Percentiles rank a stretch among this genome's conserved stretches.
Evolutionary conservation across 306 rosid species (phyloP).

Genomic region (Cucumis hystrix): DNA sequence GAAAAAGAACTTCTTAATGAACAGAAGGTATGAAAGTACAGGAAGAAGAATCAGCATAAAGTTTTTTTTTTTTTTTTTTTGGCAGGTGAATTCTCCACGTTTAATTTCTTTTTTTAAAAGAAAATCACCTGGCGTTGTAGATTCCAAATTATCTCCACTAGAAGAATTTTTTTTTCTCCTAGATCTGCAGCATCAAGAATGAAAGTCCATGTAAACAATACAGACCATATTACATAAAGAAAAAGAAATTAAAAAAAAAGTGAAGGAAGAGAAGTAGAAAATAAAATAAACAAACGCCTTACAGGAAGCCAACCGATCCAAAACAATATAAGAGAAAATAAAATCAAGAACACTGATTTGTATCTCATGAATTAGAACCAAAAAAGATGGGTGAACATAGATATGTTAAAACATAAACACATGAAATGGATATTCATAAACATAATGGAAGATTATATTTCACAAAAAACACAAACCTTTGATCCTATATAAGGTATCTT

Average conservation of each 20-base stretch:
- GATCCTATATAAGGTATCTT: background rate
- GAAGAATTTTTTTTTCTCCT: constrained; percentile 86
- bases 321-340: background rate
- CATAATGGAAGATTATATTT: background rate
- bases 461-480: background rate
- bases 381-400: background rate
- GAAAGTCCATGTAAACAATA: constrained; percentile 15
- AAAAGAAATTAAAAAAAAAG: background rate
- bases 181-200: constrained; percentile 47
- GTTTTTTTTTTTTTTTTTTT: background rate
- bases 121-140: constrained; percentile 53
- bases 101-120: background rate
- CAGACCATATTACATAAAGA: background rate
- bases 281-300: background rate
- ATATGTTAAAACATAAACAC: background rate
- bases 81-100: background rate
- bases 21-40: background rate
- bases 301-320: background rate
- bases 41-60: background rate
- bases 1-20: background rate
- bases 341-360: background rate
- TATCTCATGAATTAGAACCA: background rate
- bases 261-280: background rate
- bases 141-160: constrained; percentile 73
- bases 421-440: background rate